Evolutionary conservation across 176 grass and related monocot genomes (phyloP), one percentile per base, ranked within the genome.

Genomic region (Rhipidocladum racemiflorum): DNA sequence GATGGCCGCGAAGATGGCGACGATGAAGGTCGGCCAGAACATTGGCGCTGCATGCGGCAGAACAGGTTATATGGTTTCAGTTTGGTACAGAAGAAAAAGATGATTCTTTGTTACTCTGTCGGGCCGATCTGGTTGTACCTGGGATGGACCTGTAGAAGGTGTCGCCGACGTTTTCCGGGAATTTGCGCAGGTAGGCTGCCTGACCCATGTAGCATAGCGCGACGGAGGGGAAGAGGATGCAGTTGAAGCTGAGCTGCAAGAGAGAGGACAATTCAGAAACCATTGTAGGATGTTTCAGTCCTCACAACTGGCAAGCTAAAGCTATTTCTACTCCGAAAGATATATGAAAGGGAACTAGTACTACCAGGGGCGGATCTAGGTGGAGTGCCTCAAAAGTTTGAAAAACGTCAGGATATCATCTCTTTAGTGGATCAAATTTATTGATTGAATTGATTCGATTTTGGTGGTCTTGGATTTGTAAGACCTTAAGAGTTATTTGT

Each of bases 141-240:
- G 92, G 92, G 55, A 87, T 91, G 29, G 92, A 91, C 55, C 79
- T 94, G 89, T 84, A 94, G 83, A 89, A 91, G 61, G 89, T 77
- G 69, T 84, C 70, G 25, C 5, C 0, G 5, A 91, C 83, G n/a
- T 89, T 45, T 17, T 76, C 12, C 1, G 79, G 79, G 59, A 81
- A 69, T 39, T 82, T 89, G 14, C 61, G 79, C 14, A 94, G 84
- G 40, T 91, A 91, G 36, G 92, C 86, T n/a, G 88, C 89, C 85
- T 94, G 92, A 5, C 89, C 92, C 23, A 88, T 83, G 74, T 94
- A 94, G 45, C 88, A 87, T 9, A 88, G 80, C 30, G 83, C 72
- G 3, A 92, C 90, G 1, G 90, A 85, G 4, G 87, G 87, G 77
- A 92, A 77, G n/a, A 92, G 62, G 43, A 83, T 10, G 21, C 43